Evolutionary conservation across 208 protist species (phyloP).

Genomic region (Crithidia bombi): DNA sequence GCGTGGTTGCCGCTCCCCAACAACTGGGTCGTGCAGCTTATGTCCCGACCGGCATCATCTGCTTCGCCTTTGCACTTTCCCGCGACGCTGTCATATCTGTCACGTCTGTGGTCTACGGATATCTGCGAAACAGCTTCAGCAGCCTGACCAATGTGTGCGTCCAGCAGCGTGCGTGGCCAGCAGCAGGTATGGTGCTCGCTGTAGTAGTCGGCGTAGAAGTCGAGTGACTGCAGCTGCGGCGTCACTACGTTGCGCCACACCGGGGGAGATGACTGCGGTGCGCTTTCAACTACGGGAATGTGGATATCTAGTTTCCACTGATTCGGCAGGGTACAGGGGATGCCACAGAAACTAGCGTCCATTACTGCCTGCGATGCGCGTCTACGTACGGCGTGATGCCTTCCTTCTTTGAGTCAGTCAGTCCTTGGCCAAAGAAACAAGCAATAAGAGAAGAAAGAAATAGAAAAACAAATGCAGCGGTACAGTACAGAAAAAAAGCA

Average conservation of each 20-base stretch:
- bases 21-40: too few species aligned
- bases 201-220: constrained; percentile 34
- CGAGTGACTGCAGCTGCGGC: constrained; percentile 11
- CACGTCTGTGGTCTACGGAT: background rate
- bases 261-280: background rate
- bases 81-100: background rate
- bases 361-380: background rate
- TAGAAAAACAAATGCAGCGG: background rate
- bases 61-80: background rate
- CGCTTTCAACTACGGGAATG: background rate
- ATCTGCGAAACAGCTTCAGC: background rate
- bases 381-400: background rate
- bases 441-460: constrained; percentile 10
- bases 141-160: constrained; percentile 29
- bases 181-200: constrained; percentile 59
- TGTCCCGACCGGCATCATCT: background rate
- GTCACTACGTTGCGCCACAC: background rate
- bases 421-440: background rate
- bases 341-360: constrained; percentile 19
- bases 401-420: background rate
- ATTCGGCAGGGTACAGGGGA: constrained; percentile 24
- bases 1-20: background rate
- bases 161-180: constrained; percentile 61
- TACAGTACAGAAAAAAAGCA: constrained; percentile 9
- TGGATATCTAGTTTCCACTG: constrained; percentile 21